Evolutionary conservation across 305 asterid species (phyloP), one percentile per base, ranked within the genome.

Genomic region (Plantago coronopus): DNA sequence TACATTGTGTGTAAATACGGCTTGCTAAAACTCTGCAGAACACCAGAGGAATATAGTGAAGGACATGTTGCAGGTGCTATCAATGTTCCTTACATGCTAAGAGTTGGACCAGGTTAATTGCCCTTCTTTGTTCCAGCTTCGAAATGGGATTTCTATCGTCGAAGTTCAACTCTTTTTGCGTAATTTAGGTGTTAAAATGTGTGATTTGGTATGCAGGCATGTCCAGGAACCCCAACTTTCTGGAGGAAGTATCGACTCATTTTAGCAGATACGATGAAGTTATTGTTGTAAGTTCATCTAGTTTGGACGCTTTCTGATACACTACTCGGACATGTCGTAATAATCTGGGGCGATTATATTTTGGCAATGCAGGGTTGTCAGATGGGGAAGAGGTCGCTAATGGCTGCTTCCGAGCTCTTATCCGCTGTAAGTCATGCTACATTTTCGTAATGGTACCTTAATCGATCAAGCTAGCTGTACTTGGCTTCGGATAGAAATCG

Each of bases 11-110:
- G n/a, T 20, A 5, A 20, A 46, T 5, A 5, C 48, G 38, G 5
- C n/a, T n/a, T 42, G 37, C 31, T 1, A 14, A 57, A 5, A 43
- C 9, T 56, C 51, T 73, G 62, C 76, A 86, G 95, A 74, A 86
- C 89, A 0, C 23, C 74, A 0, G 95, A 86, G 53, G 95, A 86
- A 53, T 86, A 69, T 51, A 73, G 77, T 20, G 72, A 70, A 17
- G 95, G 93, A n/a, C 95, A 76, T 70, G 84, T 79, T 16, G 72
- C 44, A 27, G 91, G 89, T 37, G 89, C 95, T 13, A 62, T 83
- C 54, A 86, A 86, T 45, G 76, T 86, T 20, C 95, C 95, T 57
- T 86, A 74, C 75, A 61, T 86, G 91, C 57, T 74, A 42, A 80
- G 78, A 69, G 46, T 68, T 31, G 91, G 87, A 44, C 64, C 91